phyloP scores from a whole-genome alignment of 225 moss, liverwort and hornwort species.

The Lunularia cruciata region DNA sequence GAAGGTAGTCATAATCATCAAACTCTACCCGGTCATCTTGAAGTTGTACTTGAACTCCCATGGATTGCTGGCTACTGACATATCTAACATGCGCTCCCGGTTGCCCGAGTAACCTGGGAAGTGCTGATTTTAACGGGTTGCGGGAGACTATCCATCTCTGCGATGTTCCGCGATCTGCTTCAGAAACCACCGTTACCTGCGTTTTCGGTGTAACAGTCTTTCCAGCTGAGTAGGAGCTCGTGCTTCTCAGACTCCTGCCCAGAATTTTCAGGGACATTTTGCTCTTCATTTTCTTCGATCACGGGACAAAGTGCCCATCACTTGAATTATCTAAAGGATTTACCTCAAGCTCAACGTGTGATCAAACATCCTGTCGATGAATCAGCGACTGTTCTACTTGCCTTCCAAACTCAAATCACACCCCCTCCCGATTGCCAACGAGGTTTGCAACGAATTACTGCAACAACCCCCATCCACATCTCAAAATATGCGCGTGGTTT shows the following conservation, averaged over 20 bases:
- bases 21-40: background rate
- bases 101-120: background rate
- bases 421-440: no score
- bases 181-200: background rate
- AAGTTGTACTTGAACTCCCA: background rate
- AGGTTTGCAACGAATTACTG: no score
- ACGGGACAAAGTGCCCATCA: no score
- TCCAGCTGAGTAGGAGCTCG: background rate
- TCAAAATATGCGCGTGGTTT: no score
- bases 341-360: no score
- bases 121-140: background rate
- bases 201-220: background rate
- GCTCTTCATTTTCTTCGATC: no score
- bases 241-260: conserved; percentile 4
- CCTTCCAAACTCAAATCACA: no score
- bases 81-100: background rate
- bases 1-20: background rate
- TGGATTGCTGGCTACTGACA: background rate
- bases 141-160: background rate
- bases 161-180: background rate
- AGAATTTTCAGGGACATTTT: background rate
- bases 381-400: no score
- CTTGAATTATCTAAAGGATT: no score
- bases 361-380: no score
- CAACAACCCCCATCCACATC: no score